Evolutionary conservation across 2,329 filamentous ascomycete genomes (phyloP).

Genomic region (Colletotrichum cereale): DNA sequence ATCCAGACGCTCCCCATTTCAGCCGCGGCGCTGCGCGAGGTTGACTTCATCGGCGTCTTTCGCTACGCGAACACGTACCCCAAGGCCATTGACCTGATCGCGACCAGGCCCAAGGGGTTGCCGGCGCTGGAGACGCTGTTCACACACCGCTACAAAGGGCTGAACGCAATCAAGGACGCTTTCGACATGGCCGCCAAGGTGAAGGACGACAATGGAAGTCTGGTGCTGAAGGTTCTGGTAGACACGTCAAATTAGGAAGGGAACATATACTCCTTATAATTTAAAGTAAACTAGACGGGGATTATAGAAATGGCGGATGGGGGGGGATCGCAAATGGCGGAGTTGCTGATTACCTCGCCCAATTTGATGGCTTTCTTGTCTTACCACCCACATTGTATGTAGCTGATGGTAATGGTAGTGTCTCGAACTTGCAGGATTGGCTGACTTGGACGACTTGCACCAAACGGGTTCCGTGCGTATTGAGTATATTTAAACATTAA

Average conservation of each 20-base stretch:
- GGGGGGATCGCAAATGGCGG: no score
- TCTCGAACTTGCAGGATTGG: neutral
- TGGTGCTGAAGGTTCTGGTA: constrained; percentile 82
- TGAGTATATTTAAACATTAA: neutral
- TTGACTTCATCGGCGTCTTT: constrained; percentile 79
- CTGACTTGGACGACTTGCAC: neutral
- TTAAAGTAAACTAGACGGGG: neutral
- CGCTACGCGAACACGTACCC: constrained; percentile 82
- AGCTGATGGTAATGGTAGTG: neutral
- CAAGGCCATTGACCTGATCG: constrained; percentile 62
- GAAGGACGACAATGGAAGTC: constrained; percentile 75
- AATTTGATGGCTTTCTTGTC: neutral
- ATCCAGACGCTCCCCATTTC: constrained; percentile 78
- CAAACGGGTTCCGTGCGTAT: neutral
- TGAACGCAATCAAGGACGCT: constrained; percentile 73
- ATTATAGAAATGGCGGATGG: no score
- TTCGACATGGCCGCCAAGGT: constrained; percentile 80
- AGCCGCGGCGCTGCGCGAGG: constrained; percentile 75
- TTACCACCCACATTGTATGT: no score
- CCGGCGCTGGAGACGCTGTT: constrained; percentile 77
- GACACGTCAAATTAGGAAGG: constrained; percentile 52
- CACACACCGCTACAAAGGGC: constrained; percentile 76
- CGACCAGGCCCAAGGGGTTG: constrained; percentile 62
- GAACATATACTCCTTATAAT: neutral
- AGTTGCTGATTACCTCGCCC: neutral